Conservation (phyloP, 2,329 filamentous ascomycete species). For the Pestalotiopsis fici region DNA sequence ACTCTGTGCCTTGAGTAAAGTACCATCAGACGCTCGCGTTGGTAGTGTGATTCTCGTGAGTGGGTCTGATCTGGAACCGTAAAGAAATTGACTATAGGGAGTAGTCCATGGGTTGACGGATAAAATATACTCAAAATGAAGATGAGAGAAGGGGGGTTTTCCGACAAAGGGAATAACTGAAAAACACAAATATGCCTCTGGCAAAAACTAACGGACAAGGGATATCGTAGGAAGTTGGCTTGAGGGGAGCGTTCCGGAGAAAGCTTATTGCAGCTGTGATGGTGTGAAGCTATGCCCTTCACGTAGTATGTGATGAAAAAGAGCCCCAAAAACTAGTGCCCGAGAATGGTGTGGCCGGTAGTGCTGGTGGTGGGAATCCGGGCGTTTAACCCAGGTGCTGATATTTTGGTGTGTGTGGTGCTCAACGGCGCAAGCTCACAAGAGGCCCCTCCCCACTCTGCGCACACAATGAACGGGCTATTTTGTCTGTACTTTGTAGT, state of each 20-base stretch:
- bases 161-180: neutral
- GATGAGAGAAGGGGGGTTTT: neutral
- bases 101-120: neutral
- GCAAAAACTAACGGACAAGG: conserved; percentile 1
- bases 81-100: neutral
- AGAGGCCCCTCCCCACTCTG: neutral
- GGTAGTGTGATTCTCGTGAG: neutral
- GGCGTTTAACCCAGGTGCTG: conserved; percentile 14
- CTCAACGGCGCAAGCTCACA: neutral
- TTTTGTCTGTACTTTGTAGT: no score
- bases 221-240: neutral
- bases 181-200: neutral
- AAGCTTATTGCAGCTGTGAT: conserved; percentile 10
- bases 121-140: neutral
- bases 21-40: conserved; percentile 7
- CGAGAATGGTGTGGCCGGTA: conserved; percentile 8
- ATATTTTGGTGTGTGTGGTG: conserved; percentile 16
- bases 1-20: neutral
- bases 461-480: neutral
- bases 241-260: neutral
- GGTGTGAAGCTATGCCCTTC: neutral
- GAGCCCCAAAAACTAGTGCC: neutral
- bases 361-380: conserved; percentile 8
- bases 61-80: neutral
- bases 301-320: conserved; percentile 1